These are phyloP conservation scores for Rhizopus arrhizus DNA, from an alignment of 371 early-diverging fungal genomes.

Conservation along the genomic window DNA sequence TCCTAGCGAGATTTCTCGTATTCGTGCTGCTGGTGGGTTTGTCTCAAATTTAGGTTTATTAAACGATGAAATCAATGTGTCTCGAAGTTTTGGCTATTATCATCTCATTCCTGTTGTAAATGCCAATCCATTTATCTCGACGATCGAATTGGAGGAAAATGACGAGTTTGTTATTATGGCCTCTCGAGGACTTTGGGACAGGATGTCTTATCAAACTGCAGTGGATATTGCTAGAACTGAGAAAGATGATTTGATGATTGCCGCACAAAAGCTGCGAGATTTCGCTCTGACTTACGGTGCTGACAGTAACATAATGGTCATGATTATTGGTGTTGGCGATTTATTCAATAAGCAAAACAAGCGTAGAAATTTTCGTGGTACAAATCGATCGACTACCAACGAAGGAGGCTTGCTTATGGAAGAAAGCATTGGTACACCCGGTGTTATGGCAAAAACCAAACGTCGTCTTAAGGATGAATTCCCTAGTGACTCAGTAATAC, in stretches of 20 bases:
- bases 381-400: slow-evolving; percentile 27
- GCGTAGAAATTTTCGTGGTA: slow-evolving; percentile 33
- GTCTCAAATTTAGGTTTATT: slow-evolving; percentile 76
- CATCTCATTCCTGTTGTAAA: slow-evolving; percentile 83
- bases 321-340: slow-evolving; percentile 83
- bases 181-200: slow-evolving; percentile 82
- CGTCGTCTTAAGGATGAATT: slow-evolving; percentile 54
- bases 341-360: slow-evolving; percentile 62
- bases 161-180: slow-evolving; percentile 94
- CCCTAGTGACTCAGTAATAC: slow-evolving; percentile 59
- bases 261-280: slow-evolving; percentile 84
- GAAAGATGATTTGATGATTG: slow-evolving; percentile 74
- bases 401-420: slow-evolving; percentile 34
- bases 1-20: slow-evolving; percentile 75
- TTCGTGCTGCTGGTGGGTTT: slow-evolving; percentile 81
- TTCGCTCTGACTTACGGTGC: slow-evolving; percentile 89
- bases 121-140: slow-evolving; percentile 80
- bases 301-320: slow-evolving; percentile 77
- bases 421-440: slow-evolving; percentile 29
- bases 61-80: slow-evolving; percentile 77
- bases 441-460: slow-evolving; percentile 39
- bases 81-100: slow-evolving; percentile 87
- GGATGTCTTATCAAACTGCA: slow-evolving; percentile 79
- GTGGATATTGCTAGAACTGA: slow-evolving; percentile 84
- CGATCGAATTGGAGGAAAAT: slow-evolving; percentile 72